These are phyloP conservation scores for Penicillium sclerotigenum DNA, from an alignment of 2,329 filamentous ascomycete genomes.

Conservation along the genomic window DNA sequence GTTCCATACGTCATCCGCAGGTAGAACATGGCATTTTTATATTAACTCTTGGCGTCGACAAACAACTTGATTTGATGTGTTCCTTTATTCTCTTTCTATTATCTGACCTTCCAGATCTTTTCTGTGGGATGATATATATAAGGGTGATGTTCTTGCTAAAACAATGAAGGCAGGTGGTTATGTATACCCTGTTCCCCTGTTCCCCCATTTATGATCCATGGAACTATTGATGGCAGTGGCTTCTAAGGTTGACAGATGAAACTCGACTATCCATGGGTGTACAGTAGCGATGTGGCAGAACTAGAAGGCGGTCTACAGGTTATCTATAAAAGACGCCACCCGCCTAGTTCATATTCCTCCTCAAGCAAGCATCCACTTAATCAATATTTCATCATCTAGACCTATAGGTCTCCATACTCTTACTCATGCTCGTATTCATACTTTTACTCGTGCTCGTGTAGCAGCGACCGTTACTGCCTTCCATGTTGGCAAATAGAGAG, in stretches of 20 bases:
- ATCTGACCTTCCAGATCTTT: background rate
- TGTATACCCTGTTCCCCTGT: background rate
- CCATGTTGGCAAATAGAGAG: too few species aligned
- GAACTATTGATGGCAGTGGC: background rate
- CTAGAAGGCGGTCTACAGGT: too few species aligned
- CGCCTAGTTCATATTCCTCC: too few species aligned
- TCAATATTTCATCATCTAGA: too few species aligned
- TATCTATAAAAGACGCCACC: too few species aligned
- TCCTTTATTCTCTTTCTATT: background rate
- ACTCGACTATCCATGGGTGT: background rate
- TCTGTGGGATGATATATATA: background rate
- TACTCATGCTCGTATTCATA: too few species aligned
- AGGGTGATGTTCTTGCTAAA: too few species aligned
- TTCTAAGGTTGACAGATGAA: background rate
- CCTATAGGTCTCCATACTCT: too few species aligned
- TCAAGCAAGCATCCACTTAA: too few species aligned
- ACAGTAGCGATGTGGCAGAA: too few species aligned
- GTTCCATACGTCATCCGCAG: slow-evolving; percentile 16
- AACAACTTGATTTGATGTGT: background rate
- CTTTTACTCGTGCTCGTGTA: too few species aligned
- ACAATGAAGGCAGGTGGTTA: background rate
- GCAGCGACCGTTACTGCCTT: too few species aligned
- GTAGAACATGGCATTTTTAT: slow-evolving; percentile 8
- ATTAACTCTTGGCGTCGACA: slow-evolving; percentile 5
- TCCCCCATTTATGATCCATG: background rate